phyloP scores from a whole-genome alignment of 1,284 basidiomycete genomes.

The Pseudozyma tsukubaensis region DNA sequence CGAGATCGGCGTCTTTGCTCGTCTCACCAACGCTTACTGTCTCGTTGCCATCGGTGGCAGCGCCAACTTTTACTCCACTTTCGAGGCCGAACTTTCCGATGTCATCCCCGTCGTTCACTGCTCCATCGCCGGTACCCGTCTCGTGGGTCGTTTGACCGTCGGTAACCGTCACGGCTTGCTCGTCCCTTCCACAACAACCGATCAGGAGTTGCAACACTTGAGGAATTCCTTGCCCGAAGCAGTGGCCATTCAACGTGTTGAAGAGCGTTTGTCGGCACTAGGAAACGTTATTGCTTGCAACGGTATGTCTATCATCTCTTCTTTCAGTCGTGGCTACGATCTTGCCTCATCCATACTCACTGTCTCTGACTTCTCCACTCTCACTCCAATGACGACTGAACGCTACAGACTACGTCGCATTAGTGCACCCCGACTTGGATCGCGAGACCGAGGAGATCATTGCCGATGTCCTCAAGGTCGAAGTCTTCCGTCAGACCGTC shows the following conservation, averaged over 20 bases:
- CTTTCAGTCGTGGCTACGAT: neutral
- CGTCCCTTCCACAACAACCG: conserved; percentile 93
- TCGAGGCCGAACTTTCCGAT: conserved; percentile 92
- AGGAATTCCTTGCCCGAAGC: conserved; percentile 93
- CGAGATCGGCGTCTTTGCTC: conserved; percentile 82
- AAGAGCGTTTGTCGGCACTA: conserved; percentile 93
- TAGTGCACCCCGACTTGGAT: conserved; percentile 84
- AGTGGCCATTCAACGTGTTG: conserved; percentile 93
- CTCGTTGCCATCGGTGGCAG: conserved; percentile 86
- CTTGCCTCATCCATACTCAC: neutral
- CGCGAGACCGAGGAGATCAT: conserved; percentile 99
- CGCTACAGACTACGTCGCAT: conserved; percentile 59
- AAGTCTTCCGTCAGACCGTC: conserved; percentile 97
- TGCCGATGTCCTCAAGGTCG: conserved; percentile 97
- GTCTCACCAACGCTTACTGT: conserved; percentile 86
- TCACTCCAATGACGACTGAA: neutral
- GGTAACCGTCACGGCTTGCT: conserved; percentile 90
- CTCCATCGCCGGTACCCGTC: conserved; percentile 92
- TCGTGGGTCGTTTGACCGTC: conserved; percentile 91
- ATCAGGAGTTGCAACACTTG: conserved; percentile 97
- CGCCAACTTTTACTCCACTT: conserved; percentile 97
- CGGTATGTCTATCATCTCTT: conserved; percentile 72
- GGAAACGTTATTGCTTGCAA: conserved; percentile 99
- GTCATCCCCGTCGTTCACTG: conserved; percentile 97
- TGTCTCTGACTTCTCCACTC: neutral